Conservation (phyloP, 306 rosid genomes). For the Datisca glomerata region DNA sequence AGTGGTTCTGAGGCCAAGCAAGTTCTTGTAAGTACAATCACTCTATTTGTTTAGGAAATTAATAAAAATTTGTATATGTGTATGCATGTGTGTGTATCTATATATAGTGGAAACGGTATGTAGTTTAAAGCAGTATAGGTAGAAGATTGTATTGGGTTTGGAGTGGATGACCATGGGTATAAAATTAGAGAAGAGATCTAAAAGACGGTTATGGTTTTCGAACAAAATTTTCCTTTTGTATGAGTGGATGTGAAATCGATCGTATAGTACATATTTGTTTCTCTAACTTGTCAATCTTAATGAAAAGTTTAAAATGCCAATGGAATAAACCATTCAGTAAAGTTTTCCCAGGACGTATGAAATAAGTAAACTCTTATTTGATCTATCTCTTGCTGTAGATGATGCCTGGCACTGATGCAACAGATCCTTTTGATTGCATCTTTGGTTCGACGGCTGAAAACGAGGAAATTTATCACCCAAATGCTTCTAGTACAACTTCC, state of each 20-base stretch:
- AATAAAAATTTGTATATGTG: neutral
- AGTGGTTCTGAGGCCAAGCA: slow-evolving; percentile 21
- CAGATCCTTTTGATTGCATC: slow-evolving; percentile 57
- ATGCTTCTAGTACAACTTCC: slow-evolving; percentile 23
- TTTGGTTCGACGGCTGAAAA: slow-evolving; percentile 33
- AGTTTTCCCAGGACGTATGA: too few species aligned
- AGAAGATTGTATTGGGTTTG: too few species aligned
- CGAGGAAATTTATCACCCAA: slow-evolving; percentile 37
- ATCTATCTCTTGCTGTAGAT: slow-evolving; percentile 17
- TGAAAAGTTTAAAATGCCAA: too few species aligned
- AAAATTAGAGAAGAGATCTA: too few species aligned
- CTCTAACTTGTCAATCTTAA: too few species aligned
- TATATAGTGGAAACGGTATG: too few species aligned
- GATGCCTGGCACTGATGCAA: slow-evolving; percentile 24
- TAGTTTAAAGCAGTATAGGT: too few species aligned
- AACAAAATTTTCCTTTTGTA: too few species aligned
- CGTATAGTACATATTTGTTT: neutral
- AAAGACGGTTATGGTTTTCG: too few species aligned
- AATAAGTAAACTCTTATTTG: too few species aligned
- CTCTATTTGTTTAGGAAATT: neutral
- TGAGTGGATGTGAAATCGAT: neutral
- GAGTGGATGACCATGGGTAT: too few species aligned
- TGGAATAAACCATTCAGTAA: too few species aligned
- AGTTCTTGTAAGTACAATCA: slow-evolving; percentile 34
- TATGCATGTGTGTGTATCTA: neutral